Percentiles rank a stretch among this genome's conserved stretches.
These are phyloP conservation scores for Talaromyces sp. DNA, from an alignment of 2,329 filamentous ascomycete species.

Conservation along the genomic window DNA sequence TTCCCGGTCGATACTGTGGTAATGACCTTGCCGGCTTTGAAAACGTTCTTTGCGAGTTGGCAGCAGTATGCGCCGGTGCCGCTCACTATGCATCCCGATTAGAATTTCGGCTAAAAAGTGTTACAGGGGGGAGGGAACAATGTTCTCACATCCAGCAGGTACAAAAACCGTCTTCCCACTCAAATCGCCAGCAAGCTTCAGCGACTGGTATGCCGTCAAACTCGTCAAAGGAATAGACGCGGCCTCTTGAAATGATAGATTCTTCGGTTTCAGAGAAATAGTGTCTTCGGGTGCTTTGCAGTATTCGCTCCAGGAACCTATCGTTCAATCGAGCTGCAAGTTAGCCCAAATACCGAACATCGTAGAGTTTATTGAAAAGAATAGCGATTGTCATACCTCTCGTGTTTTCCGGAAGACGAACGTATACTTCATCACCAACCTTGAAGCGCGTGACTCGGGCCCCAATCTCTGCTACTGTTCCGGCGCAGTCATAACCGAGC, in stretches of 20 bases:
- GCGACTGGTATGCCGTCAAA: slow-evolving; percentile 46
- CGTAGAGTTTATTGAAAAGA: background rate
- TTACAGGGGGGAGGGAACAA: background rate
- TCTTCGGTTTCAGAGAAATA: slow-evolving; percentile 43
- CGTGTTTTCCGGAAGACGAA: slow-evolving; percentile 31
- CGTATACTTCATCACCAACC: slow-evolving; percentile 41
- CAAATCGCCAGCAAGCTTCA: slow-evolving; percentile 47
- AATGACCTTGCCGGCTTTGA: slow-evolving; percentile 52
- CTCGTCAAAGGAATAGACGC: slow-evolving; percentile 44
- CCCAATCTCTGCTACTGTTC: slow-evolving; percentile 39
- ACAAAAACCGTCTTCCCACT: slow-evolving; percentile 54
- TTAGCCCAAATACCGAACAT: background rate
- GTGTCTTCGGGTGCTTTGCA: slow-evolving; percentile 33
- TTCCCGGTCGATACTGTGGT: slow-evolving; percentile 55
- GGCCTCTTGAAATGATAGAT: slow-evolving; percentile 45
- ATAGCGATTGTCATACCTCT: slow-evolving; percentile 27
- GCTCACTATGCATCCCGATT: slow-evolving; percentile 35
- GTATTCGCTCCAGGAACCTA: slow-evolving; percentile 42
- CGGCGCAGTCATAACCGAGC: slow-evolving; percentile 45
- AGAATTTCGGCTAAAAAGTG: background rate
- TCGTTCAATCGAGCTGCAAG: background rate
- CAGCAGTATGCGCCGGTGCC: slow-evolving; percentile 48
- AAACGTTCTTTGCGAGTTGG: slow-evolving; percentile 54
- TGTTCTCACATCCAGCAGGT: slow-evolving; percentile 42
- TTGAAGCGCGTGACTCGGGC: slow-evolving; percentile 36